phyloP scores from a whole-genome alignment of 1,139 yeast genomes.

The Geotrichum reessii region DNA sequence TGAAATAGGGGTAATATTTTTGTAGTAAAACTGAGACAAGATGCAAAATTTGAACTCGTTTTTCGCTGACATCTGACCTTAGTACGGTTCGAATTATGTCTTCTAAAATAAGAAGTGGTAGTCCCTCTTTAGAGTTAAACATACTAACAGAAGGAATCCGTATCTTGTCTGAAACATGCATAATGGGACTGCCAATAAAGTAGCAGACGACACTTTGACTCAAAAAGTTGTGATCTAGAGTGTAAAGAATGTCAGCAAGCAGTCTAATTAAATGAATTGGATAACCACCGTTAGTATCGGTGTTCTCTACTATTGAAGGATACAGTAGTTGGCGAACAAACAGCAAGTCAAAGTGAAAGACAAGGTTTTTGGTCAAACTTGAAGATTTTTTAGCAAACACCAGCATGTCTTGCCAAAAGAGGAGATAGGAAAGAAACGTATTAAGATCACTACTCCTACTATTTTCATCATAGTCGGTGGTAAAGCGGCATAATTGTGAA shows the following conservation, averaged over 20 bases:
- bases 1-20: constrained; percentile 29
- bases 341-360: constrained; percentile 28
- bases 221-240: constrained; percentile 28
- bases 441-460: constrained; percentile 16
- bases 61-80: constrained; percentile 20
- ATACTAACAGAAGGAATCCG: constrained; percentile 6
- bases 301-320: constrained; percentile 28
- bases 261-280: constrained; percentile 13
- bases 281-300: constrained; percentile 24
- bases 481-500: constrained; percentile 24
- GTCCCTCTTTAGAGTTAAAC: constrained; percentile 17
- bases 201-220: constrained; percentile 28
- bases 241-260: constrained; percentile 25
- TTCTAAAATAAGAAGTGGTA: constrained; percentile 22
- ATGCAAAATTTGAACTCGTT: constrained; percentile 24
- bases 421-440: constrained; percentile 27
- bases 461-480: constrained; percentile 1
- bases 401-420: constrained; percentile 34
- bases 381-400: constrained; percentile 21
- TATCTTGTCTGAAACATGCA: constrained; percentile 6
- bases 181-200: constrained; percentile 21
- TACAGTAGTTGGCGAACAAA: constrained; percentile 31
- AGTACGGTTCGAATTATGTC: constrained; percentile 25
- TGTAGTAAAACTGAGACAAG: constrained; percentile 26
- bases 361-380: constrained; percentile 22